Base-by-base conservation (phyloP, 1,284 basidiomycete genomes). In the Neonothopanus nambi region DNA sequence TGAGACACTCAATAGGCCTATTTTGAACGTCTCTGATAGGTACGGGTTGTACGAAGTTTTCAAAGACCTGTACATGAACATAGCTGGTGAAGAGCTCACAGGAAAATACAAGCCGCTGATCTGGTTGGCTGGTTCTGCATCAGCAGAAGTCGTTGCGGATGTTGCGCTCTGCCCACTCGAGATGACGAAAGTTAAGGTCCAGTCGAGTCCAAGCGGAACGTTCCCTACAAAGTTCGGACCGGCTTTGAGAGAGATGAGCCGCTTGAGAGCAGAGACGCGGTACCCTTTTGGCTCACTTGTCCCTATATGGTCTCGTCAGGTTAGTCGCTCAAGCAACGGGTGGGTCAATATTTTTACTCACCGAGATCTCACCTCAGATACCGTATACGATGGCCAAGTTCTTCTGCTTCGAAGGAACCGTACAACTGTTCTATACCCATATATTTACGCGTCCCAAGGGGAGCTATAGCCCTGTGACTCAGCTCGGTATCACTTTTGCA, bases 41-140 rank as follows among this genome's bases (percentile, higher is more conserved):
- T 96, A 92, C 73, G 93, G 93, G 75, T 89, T 93, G 70, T 96
- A 97, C 74, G 94, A 95, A 75, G 73, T 89, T 68, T 97, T 95
- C 89, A 98, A 98, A 81, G 93, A 96, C 72, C 63, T 74, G 26
- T 91, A 94, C 77, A 87, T 89, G 75, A 92, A 95, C 76, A 64
- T 85, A 55, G 85, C 91, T 55, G 93, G 93, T 61, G 79, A 93
- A 66, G 93, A 97, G 72, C 74, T 78, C n/a, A 89, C 93, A 15
- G 71, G 81, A 53, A 84, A 89, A 65, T 93, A 98, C 87, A 92
- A 98, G 74, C 89, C 91, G 61, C 81, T 82, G 55, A 94, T 99
- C 75, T 98, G 96, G 89, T 85, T 97, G 60, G 93, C 86, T 37
- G 92, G 90, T 65, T 95, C 96, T 24, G 91, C 91, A 53, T 92